Evolutionary conservation across 257 asterid genomes (phyloP), one percentile per base, ranked within the genome.

Genomic region (Galeopsis tetrahit): DNA sequence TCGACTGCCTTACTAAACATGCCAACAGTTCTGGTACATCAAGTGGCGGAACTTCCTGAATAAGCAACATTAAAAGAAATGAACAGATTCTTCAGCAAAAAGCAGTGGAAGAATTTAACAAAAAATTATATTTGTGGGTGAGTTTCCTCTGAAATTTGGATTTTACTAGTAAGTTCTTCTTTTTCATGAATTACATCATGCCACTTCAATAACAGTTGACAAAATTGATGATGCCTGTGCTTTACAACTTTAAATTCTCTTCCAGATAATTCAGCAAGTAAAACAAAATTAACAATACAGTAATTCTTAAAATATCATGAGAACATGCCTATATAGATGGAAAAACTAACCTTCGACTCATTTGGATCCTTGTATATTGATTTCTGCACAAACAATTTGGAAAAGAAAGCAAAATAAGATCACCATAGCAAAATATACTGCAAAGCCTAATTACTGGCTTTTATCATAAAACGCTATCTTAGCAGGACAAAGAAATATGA

Each of bases 21-120:
- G 99, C 99, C 79, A 95, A 76, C 70, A 95, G 82, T 79, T 95
- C 98, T 21, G 98, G 89, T 53, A 89, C 91, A 85, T 90, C 99
- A 64, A 92, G 83, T 64, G 99, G 98, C 15, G 91, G 98, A 64
- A 92, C 94, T 71, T 91, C 99, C 99, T 95, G 84, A 42, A 74
- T 70, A 9, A 76, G 53, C 63, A 53, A 39, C 68, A 63, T 43
- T 51, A 65, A 49, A 65, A 63, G 64, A 34, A 79, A 66, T 9
- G 13, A 34, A 66, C 67, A 49, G 33, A 75, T 33, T 33, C 72
- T 44, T 69, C 39, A 70, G 56, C 56, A 66, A 61, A 46, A 49
- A 73, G 40, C 6, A 11, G 17, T 33, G 65, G 55, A 35, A 36
- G 58, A 58, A 11, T 14, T 55, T 40, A 39, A 36, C 63, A 67